Evolutionary conservation across 2,329 filamentous ascomycete genomes (phyloP).

Genomic region (Pseudocercospora cruenta): DNA sequence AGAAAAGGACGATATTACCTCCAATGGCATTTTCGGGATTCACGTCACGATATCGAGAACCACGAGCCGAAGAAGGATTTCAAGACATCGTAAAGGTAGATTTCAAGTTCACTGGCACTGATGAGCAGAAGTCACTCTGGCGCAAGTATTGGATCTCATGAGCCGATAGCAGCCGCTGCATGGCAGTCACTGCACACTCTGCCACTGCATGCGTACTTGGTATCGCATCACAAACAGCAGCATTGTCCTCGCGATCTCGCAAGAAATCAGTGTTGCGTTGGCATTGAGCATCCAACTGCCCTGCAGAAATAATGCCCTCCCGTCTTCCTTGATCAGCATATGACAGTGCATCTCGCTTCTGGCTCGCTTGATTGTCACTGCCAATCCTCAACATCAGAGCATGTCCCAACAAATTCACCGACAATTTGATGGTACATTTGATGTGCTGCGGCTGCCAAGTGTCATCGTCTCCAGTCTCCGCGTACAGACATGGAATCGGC

Average conservation of each 20-base stretch:
- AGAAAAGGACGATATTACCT: constrained; percentile 73
- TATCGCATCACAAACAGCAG: background rate
- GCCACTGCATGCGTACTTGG: background rate
- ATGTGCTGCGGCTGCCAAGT: constrained; percentile 16
- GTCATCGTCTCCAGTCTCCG: constrained; percentile 16
- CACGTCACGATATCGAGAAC: constrained; percentile 71
- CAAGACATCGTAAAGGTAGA: constrained; percentile 74
- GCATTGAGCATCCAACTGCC: background rate
- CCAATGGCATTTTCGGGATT: constrained; percentile 80
- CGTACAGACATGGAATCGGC: constrained; percentile 16
- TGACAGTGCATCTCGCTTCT: background rate
- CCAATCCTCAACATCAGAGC: background rate
- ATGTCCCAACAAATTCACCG: background rate
- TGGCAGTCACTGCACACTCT: background rate
- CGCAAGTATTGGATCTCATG: constrained; percentile 69
- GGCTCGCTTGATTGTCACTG: background rate
- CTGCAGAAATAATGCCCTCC: background rate
- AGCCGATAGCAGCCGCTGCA: background rate
- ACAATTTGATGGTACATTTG: background rate
- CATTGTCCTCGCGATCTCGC: background rate
- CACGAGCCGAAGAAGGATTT: constrained; percentile 77
- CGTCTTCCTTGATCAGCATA: background rate
- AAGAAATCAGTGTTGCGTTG: background rate
- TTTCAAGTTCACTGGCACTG: constrained; percentile 64
- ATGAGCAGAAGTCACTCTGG: constrained; percentile 73